Percentiles rank a stretch among this genome's conserved stretches.
Conservation (phyloP, 805 yeast genomes). For the Scheffersomyces amazonensis region DNA sequence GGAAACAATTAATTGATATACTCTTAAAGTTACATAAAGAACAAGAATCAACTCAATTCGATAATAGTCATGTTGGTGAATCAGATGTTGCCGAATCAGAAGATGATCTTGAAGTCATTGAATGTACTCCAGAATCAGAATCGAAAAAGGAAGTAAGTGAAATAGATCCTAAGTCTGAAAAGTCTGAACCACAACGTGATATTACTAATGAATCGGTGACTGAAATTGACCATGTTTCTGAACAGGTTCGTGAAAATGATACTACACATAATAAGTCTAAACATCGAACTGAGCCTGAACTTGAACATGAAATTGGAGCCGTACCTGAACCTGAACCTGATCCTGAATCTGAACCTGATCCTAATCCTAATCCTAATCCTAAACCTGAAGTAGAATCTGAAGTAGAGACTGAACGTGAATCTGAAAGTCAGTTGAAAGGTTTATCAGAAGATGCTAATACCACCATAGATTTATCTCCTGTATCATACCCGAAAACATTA, state of each 20-base stretch:
- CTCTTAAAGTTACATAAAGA: conserved; percentile 19
- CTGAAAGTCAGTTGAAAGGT: neutral
- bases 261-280: too few species aligned
- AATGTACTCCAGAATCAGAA: conserved; percentile 6
- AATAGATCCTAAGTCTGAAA: too few species aligned
- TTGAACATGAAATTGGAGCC: too few species aligned
- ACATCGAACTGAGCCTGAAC: too few species aligned
- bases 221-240: too few species aligned
- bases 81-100: conserved; percentile 13
- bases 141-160: neutral
- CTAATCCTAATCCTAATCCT: neutral
- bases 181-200: too few species aligned
- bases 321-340: too few species aligned
- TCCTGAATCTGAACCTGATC: neutral
- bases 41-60: conserved; percentile 8
- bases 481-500: conserved; percentile 3
- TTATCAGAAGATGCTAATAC: neutral
- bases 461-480: neutral
- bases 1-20: conserved; percentile 22
- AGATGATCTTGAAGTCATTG: conserved; percentile 17
- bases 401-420: neutral
- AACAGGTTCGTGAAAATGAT: too few species aligned
- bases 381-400: neutral
- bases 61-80: neutral
- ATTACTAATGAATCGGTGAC: neutral